Evolutionary conservation across 2,329 filamentous ascomycete genomes (phyloP).

Genomic region (Dendrostoma leiphaemia): DNA sequence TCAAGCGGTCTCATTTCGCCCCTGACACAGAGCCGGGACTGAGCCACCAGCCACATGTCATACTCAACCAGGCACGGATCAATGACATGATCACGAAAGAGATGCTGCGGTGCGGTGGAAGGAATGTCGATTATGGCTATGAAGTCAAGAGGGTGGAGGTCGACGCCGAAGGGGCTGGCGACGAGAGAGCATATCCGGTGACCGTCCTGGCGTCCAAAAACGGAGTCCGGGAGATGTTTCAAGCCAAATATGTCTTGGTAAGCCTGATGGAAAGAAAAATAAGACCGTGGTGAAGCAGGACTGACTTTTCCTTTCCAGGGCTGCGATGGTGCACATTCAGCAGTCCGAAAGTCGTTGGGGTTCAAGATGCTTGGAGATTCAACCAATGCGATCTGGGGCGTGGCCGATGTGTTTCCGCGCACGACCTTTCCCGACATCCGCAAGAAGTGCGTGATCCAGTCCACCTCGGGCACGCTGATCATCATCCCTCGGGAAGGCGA

Average conservation of each 20-base stretch:
- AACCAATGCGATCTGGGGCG: constrained; percentile 55
- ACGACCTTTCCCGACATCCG: constrained; percentile 64
- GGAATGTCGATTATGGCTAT: constrained; percentile 53
- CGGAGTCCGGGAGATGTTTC: constrained; percentile 37
- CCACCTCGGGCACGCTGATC: constrained; percentile 52
- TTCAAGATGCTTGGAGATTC: constrained; percentile 60
- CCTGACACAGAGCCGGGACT: constrained; percentile 53
- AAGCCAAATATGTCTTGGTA: constrained; percentile 52
- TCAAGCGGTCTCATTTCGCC: constrained; percentile 45
- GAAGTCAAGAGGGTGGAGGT: constrained; percentile 50
- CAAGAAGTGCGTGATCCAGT: constrained; percentile 53
- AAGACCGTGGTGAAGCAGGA: background rate
- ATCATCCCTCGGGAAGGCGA: constrained; percentile 62
- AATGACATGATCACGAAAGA: constrained; percentile 53
- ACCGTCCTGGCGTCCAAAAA: constrained; percentile 40
- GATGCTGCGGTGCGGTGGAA: constrained; percentile 36
- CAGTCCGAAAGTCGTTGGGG: constrained; percentile 47
- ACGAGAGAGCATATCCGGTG: constrained; percentile 41
- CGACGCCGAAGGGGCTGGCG: constrained; percentile 36
- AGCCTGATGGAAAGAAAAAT: constrained; percentile 24
- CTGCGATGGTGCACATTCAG: constrained; percentile 51
- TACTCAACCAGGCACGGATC: constrained; percentile 54
- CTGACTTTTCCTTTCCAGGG: constrained; percentile 22
- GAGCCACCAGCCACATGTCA: constrained; percentile 54
- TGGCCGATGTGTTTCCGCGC: constrained; percentile 53